These are phyloP conservation scores for Aspergillus latus DNA, from an alignment of 2,329 filamentous ascomycete species.

Conservation along the genomic window DNA sequence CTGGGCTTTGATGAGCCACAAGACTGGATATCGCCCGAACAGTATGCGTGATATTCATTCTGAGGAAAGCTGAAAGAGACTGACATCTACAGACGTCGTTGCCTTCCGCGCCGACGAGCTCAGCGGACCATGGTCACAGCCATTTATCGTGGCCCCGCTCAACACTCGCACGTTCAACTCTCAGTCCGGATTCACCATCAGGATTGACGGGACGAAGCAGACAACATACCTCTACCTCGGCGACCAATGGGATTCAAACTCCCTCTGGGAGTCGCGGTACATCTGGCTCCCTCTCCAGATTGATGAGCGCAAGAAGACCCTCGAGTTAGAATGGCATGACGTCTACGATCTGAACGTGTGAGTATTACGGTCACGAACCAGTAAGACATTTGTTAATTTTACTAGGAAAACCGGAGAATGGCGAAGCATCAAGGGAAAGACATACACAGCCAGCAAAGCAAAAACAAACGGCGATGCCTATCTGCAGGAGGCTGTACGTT, in stretches of 20 bases:
- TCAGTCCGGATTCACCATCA: conserved; percentile 53
- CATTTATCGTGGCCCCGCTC: conserved; percentile 52
- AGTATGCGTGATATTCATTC: conserved; percentile 29
- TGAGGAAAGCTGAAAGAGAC: neutral
- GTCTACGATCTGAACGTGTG: conserved; percentile 56
- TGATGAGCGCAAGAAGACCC: conserved; percentile 53
- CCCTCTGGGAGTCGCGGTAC: conserved; percentile 58
- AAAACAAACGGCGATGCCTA: conserved; percentile 50
- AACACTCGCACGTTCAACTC: conserved; percentile 56
- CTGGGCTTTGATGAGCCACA: conserved; percentile 62
- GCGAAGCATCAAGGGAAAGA: conserved; percentile 48
- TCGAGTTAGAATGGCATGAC: conserved; percentile 55
- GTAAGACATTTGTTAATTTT: neutral
- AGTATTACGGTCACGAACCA: neutral
- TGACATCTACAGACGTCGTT: conserved; percentile 48
- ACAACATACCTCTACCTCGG: conserved; percentile 55
- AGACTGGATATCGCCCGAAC: conserved; percentile 64
- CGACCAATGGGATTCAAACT: conserved; percentile 56
- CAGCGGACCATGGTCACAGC: conserved; percentile 55
- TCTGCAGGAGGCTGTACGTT: conserved; percentile 52
- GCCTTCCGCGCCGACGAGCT: conserved; percentile 55
- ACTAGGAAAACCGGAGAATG: conserved; percentile 49
- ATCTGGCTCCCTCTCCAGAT: conserved; percentile 58
- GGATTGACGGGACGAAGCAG: conserved; percentile 50
- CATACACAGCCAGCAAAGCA: conserved; percentile 51